These are phyloP conservation scores for Saccharomyces hybrid DNA, from an alignment of 1,139 yeast genomes.

Conservation along the genomic window DNA sequence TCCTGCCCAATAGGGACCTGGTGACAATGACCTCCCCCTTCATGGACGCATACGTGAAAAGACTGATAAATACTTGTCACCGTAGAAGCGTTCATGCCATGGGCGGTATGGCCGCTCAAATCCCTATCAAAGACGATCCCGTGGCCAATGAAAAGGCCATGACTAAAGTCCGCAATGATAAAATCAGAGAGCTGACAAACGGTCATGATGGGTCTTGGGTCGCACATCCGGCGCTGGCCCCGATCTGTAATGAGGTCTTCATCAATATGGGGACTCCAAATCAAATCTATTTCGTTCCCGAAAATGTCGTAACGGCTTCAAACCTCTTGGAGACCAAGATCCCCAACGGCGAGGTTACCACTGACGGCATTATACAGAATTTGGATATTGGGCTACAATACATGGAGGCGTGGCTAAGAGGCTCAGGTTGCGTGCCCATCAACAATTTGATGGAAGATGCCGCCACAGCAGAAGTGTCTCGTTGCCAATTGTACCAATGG, in stretches of 20 bases:
- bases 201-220: constrained; percentile 89
- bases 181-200: constrained; percentile 61
- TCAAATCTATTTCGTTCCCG: constrained; percentile 52
- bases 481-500: constrained; percentile 80
- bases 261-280: constrained; percentile 77
- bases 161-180: constrained; percentile 60
- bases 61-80: constrained; percentile 61
- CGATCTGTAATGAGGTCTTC: constrained; percentile 67
- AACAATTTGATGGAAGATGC: constrained; percentile 84
- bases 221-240: constrained; percentile 76
- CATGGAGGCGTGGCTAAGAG: constrained; percentile 81
- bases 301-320: constrained; percentile 40
- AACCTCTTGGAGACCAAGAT: constrained; percentile 63
- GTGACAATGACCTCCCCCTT: constrained; percentile 75
- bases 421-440: constrained; percentile 78
- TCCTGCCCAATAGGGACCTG: constrained; percentile 62
- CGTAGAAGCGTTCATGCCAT: constrained; percentile 67
- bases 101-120: constrained; percentile 86
- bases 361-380: constrained; percentile 61
- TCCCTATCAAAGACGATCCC: constrained; percentile 62
- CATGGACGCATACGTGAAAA: constrained; percentile 64
- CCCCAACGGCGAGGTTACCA: constrained; percentile 52
- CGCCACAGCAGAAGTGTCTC: constrained; percentile 79
- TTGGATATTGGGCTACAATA: constrained; percentile 68
- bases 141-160: constrained; percentile 54